Evolutionary conservation across 1,284 basidiomycete species (phyloP).

Genomic region (Sporisorium sorghi): DNA sequence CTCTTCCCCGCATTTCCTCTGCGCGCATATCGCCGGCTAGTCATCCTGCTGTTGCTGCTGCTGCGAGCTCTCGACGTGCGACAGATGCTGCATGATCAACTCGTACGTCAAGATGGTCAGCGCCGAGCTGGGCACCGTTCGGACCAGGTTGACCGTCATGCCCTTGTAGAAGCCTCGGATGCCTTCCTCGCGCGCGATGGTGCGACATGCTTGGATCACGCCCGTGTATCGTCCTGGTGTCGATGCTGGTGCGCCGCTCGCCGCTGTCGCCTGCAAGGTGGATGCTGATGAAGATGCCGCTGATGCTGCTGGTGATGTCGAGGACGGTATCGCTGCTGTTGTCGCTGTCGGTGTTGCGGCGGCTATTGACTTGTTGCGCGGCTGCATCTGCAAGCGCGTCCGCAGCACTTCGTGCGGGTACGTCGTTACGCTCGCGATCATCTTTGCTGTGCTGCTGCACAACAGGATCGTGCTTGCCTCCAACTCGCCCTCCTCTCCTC

Average conservation of each 20-base stretch:
- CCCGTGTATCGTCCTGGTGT: slow-evolving; percentile 44
- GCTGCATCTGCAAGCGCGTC: slow-evolving; percentile 67
- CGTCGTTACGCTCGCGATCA: slow-evolving; percentile 66
- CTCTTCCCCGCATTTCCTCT: too few species aligned
- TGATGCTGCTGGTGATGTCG: not conserved
- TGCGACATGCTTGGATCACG: slow-evolving; percentile 51
- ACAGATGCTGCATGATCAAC: slow-evolving; percentile 64
- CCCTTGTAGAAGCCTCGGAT: slow-evolving; percentile 66
- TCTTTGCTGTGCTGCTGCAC: slow-evolving; percentile 66
- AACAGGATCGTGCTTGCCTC: slow-evolving; percentile 51
- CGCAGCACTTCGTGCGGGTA: slow-evolving; percentile 68
- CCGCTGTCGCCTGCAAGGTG: slow-evolving; percentile 2
- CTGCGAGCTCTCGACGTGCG: slow-evolving; percentile 5
- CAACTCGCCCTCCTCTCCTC: slow-evolving; percentile 42
- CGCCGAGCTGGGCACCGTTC: slow-evolving; percentile 66
- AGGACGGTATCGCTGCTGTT: not conserved
- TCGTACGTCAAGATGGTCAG: slow-evolving; percentile 68
- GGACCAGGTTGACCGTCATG: slow-evolving; percentile 65
- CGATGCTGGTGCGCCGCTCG: slow-evolving; percentile 11
- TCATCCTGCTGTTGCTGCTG: not conserved
- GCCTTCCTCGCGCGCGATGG: slow-evolving; percentile 60
- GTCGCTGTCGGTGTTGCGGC: not conserved
- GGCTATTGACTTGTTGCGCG: slow-evolving; percentile 5
- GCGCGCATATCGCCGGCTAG: not conserved
- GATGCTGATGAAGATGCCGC: too few species aligned